Evolutionary conservation across 2,329 filamentous ascomycete genomes (phyloP).

Genomic region (Zymoseptoria passerinii): DNA sequence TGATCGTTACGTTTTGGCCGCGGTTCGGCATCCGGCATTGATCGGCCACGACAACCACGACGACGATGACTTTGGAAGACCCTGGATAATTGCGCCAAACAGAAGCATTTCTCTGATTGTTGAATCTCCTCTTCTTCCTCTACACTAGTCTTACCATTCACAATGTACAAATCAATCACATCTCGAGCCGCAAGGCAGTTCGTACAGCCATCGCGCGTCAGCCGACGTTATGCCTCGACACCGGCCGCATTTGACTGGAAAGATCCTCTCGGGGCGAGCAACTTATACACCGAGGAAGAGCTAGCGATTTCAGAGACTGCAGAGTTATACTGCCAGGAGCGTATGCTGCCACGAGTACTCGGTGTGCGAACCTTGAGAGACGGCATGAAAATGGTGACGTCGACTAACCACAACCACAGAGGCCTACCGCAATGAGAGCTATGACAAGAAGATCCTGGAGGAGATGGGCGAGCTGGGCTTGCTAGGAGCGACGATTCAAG

Average conservation of each 20-base stretch:
- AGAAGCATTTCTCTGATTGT: not conserved
- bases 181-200: constrained; percentile 33
- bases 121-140: not conserved
- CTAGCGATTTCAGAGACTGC: constrained; percentile 82
- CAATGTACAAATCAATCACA: constrained; percentile 39
- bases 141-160: not conserved
- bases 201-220: constrained; percentile 22
- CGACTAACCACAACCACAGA: constrained; percentile 42
- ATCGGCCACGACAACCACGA: not conserved
- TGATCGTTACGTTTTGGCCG: no score
- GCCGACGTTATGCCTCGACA: constrained; percentile 35
- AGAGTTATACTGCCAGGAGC: constrained; percentile 88
- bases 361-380: constrained; percentile 44
- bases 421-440: constrained; percentile 78
- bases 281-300: constrained; percentile 82
- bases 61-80: not conserved
- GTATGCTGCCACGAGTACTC: constrained; percentile 73
- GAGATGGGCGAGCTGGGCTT: constrained; percentile 94
- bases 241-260: constrained; percentile 71
- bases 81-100: not conserved
- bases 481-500: constrained; percentile 74
- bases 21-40: not conserved
- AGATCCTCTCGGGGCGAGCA: constrained; percentile 69
- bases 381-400: not conserved
- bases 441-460: constrained; percentile 73